Conservation (phyloP, 2,329 filamentous ascomycete species). For the Amesomyces nigricolor region DNA sequence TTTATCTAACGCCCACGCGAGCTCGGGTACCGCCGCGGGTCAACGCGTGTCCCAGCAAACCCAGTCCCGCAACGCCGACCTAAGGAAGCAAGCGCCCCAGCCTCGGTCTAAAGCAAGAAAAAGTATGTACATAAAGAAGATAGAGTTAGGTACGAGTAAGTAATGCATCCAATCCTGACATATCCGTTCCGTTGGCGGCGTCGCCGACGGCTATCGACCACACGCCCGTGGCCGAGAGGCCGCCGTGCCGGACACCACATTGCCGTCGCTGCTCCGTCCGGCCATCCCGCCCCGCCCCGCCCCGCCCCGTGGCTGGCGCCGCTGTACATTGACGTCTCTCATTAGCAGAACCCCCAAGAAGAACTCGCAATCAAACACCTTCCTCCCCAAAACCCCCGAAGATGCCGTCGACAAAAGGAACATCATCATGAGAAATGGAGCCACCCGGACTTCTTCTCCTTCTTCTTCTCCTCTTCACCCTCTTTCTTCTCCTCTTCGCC, state of each 20-base stretch:
- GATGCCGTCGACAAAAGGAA: constrained; percentile 11
- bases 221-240: background rate
- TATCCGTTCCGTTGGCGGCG: background rate
- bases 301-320: background rate
- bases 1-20: constrained; percentile 16
- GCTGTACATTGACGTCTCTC: constrained; percentile 16
- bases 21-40: constrained; percentile 5
- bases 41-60: constrained; percentile 12
- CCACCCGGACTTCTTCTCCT: constrained; percentile 20
- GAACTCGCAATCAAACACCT: constrained; percentile 6
- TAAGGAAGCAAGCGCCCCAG: constrained; percentile 15
- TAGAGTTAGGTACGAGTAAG: background rate
- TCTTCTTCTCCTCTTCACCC: background rate
- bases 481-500: background rate
- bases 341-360: constrained; percentile 15
- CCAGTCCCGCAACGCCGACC: constrained; percentile 14
- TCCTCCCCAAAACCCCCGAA: constrained; percentile 1
- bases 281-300: background rate
- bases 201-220: background rate
- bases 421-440: constrained; percentile 11
- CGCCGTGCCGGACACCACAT: background rate
- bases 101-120: constrained; percentile 13
- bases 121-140: constrained; percentile 7
- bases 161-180: constrained; percentile 12
- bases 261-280: background rate